Percentiles rank a stretch among this genome's conserved stretches.
These are phyloP conservation scores for Botrytis aclada DNA, from an alignment of 2,329 filamentous ascomycete species.

Conservation along the genomic window DNA sequence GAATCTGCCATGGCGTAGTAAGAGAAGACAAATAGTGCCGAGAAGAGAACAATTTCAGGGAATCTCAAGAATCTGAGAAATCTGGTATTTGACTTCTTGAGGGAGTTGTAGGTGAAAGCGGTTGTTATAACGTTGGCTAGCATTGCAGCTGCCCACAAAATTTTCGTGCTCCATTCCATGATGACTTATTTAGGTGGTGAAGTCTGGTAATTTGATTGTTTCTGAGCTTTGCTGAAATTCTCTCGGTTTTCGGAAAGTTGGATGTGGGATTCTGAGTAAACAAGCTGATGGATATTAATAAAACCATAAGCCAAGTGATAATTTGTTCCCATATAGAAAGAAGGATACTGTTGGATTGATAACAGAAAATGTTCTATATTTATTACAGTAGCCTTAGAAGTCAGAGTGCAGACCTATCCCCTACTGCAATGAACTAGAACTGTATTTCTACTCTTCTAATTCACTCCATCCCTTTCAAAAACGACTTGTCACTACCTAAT, in stretches of 20 bases:
- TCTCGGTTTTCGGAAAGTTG: neutral
- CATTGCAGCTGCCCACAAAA: neutral
- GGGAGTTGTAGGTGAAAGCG: neutral
- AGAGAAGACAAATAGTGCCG: neutral
- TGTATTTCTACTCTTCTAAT: neutral
- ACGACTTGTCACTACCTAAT: neutral
- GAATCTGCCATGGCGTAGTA: neutral
- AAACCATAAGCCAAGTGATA: neutral
- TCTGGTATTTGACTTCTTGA: neutral
- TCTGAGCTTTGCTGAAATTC: neutral
- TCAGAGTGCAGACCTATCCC: neutral
- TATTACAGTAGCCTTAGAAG: neutral
- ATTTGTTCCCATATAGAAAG: neutral
- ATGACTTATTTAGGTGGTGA: too few species aligned
- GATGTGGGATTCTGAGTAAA: neutral
- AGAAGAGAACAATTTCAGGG: neutral
- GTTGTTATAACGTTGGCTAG: neutral
- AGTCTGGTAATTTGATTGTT: too few species aligned
- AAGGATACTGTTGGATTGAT: neutral
- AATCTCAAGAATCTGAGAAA: neutral
- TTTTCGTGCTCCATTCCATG: neutral
- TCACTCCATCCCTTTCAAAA: neutral
- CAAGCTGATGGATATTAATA: neutral
- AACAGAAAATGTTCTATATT: neutral
- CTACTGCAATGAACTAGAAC: neutral